Conservation (phyloP, 2,329 filamentous ascomycete genomes). For the Thyridium curvatum region DNA sequence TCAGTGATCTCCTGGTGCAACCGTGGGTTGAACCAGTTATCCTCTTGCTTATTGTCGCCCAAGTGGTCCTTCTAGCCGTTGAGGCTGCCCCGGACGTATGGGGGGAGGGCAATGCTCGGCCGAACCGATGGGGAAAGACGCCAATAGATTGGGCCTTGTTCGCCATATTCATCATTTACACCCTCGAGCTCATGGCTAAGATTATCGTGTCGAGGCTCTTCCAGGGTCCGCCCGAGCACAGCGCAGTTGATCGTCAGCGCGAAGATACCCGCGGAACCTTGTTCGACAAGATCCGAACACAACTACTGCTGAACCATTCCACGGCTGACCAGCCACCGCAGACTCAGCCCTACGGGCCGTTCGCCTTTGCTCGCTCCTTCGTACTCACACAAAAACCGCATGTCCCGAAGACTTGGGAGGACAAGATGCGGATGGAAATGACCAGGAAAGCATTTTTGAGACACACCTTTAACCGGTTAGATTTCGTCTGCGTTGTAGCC, state of each 20-base stretch:
- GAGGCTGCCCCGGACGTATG: constrained; percentile 70
- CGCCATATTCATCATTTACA: constrained; percentile 79
- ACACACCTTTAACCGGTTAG: constrained; percentile 89
- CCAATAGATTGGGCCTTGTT: constrained; percentile 75
- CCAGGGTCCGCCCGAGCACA: constrained; percentile 83
- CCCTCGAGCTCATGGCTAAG: constrained; percentile 71
- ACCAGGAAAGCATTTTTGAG: constrained; percentile 85
- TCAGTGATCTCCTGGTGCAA: constrained; percentile 84
- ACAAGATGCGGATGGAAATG: constrained; percentile 76
- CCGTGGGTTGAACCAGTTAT: constrained; percentile 81
- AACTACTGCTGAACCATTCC: constrained; percentile 66
- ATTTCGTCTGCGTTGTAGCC: constrained; percentile 84
- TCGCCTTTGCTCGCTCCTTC: constrained; percentile 70
- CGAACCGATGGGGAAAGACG: constrained; percentile 56
- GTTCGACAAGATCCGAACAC: constrained; percentile 23
- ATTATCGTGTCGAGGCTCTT: constrained; percentile 89
- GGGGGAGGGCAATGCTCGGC: constrained; percentile 51
- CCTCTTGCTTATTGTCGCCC: constrained; percentile 76
- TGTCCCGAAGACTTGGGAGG: constrained; percentile 55
- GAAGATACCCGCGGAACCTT: constrained; percentile 45
- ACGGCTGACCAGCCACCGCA: constrained; percentile 75
- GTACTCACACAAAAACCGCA: constrained; percentile 63
- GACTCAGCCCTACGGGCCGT: constrained; percentile 47
- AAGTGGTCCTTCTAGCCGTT: constrained; percentile 76
- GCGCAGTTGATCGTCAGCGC: constrained; percentile 72